These are phyloP conservation scores for Stentor roeselii DNA, from an alignment of 73 alveolate genomes.

Conservation along the genomic window DNA sequence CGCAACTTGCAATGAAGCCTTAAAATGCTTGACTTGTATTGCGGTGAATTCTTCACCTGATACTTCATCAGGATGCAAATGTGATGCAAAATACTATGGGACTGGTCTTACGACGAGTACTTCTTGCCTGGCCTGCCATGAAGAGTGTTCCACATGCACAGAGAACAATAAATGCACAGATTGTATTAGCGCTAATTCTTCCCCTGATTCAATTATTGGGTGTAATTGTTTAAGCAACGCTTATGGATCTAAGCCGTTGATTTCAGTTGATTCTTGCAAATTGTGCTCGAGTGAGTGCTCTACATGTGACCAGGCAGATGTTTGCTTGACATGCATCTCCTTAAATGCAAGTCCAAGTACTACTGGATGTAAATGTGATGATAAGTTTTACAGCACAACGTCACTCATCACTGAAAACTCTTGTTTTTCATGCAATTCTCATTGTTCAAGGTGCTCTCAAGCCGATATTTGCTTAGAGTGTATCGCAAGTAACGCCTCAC, in stretches of 20 bases:
- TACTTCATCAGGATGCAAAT: neutral
- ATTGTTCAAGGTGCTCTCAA: neutral
- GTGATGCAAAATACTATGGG: neutral
- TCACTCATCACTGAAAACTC: neutral
- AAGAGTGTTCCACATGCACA: neutral
- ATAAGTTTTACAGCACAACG: neutral
- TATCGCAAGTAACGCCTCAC: neutral
- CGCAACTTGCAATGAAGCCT: neutral
- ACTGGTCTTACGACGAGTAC: neutral
- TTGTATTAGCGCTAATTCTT: neutral
- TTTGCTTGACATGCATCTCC: neutral
- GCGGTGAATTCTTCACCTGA: neutral
- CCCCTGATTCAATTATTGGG: neutral
- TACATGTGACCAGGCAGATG: neutral
- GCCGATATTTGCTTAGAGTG: neutral
- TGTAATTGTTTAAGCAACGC: neutral
- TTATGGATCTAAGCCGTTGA: neutral
- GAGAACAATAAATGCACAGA: neutral
- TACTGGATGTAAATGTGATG: neutral
- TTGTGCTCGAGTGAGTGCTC: neutral
- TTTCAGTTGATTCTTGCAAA: neutral
- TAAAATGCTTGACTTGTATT: neutral
- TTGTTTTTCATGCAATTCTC: neutral
- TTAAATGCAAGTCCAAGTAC: neutral
- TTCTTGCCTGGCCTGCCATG: neutral